Evolutionary conservation across 1,139 yeast species (phyloP), one percentile per base, ranked within the genome.

Genomic region (Blastobotrys proliferans): DNA sequence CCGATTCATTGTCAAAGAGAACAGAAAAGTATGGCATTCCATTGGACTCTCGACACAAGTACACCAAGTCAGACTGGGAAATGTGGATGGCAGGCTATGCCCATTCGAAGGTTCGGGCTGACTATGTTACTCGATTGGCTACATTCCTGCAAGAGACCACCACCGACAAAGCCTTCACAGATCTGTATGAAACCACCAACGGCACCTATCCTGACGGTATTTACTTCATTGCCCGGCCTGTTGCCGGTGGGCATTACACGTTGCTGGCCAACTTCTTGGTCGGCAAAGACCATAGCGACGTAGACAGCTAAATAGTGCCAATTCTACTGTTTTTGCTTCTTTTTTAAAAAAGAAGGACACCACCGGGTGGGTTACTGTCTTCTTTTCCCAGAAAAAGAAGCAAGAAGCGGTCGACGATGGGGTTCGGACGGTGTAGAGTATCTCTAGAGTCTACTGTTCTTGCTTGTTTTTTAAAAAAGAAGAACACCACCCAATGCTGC

Each of bases 11-110:
- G 18, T 17, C 25, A 6, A 18, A 31, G 6, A 18, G 34, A 10
- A 14, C 6, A n/a, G n/a, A 30, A 6, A 25, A 24, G 21, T 38
- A 22, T 18, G 41, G 41, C 18, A 8, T 38, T 4, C 41, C 36
- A 9, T 18, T 38, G 32, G 32, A 22, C 13, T 30, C 21, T 34
- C 38, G 38, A n/a, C 41, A 38, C 17, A 21, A 22, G 13, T 38
- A 38, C 26, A 38, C 41, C 25, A 38, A 38, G 14, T 38, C 41
- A 6, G 41, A 38, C 27, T 38, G 41, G 41, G 30, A 38, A 14
- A 6, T 30, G 25, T 31, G 41, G 41, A 25, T 27, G 4, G 41
- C 41, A 8, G 41, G 33, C 3, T 25, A 27, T 20, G 17, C 18
- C 25, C 11, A 26, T 3, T 24, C 38, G 14, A 14, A 16, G n/a